phyloP scores from a whole-genome alignment of 352 stramenopile genomes.

The Blastocystis sp. region DNA sequence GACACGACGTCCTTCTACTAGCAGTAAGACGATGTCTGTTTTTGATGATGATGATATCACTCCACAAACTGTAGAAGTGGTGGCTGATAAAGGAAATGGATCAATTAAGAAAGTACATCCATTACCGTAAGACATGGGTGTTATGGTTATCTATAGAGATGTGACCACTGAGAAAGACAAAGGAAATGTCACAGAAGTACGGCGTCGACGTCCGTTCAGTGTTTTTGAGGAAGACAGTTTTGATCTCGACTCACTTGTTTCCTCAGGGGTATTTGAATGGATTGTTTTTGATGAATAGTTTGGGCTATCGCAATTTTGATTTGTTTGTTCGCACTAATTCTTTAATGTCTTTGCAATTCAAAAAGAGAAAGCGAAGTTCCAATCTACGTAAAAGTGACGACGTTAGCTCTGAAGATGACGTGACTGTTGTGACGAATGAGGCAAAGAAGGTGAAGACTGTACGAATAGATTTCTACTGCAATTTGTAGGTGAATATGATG shows the following conservation, averaged over 20 bases:
- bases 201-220: not conserved
- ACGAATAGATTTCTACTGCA: not conserved
- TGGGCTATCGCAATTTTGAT: slow-evolving; percentile 7
- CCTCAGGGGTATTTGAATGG: not conserved
- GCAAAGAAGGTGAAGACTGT: slow-evolving; percentile 34
- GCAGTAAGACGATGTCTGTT: not conserved
- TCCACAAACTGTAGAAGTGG: not conserved
- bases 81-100: not conserved
- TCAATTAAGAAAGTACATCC: not conserved
- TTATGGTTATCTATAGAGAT: not conserved
- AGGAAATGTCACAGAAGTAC: no score
- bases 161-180: not conserved
- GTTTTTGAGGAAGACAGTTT: not conserved
- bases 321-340: slow-evolving; percentile 6
- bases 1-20: not conserved
- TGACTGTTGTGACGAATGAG: slow-evolving; percentile 28
- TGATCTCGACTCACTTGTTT: not conserved
- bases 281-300: not conserved
- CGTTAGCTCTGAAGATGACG: slow-evolving; percentile 44
- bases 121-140: not conserved
- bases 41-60: not conserved
- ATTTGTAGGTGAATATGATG: slow-evolving; percentile 45
- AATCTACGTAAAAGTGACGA: slow-evolving; percentile 49
- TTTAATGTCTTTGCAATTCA: not conserved
- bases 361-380: not conserved